Conservation (phyloP, 805 yeast genomes). For the Candida hungchunana region DNA sequence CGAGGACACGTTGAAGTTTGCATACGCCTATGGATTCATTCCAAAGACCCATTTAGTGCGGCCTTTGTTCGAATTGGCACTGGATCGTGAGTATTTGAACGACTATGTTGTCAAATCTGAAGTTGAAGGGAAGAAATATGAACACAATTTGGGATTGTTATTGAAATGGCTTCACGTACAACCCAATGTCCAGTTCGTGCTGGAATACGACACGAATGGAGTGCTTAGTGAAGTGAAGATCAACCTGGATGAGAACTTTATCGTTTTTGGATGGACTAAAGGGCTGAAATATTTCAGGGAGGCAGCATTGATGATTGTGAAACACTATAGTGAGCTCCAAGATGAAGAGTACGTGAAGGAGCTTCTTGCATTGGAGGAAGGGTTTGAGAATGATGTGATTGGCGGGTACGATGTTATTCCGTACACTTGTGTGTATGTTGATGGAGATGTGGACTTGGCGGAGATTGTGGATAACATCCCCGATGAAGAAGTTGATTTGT, state of each 20-base stretch:
- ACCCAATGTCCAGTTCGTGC: slow-evolving; percentile 37
- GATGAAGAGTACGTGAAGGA: slow-evolving; percentile 13
- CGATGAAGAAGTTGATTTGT: slow-evolving; percentile 19
- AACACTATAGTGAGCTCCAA: slow-evolving; percentile 8
- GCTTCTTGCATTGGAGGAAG: slow-evolving; percentile 18
- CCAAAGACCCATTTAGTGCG: slow-evolving; percentile 28
- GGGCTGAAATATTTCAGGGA: slow-evolving; percentile 19
- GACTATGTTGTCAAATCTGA: slow-evolving; percentile 8
- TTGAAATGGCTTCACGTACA: slow-evolving; percentile 35
- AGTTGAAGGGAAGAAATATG: slow-evolving; percentile 7
- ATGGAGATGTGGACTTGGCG: slow-evolving; percentile 13
- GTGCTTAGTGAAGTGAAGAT: slow-evolving; percentile 21
- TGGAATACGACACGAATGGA: slow-evolving; percentile 21
- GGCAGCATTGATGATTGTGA: slow-evolving; percentile 19
- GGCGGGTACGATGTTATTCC: slow-evolving; percentile 21
- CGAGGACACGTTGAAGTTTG: slow-evolving; percentile 39
- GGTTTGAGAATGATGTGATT: slow-evolving; percentile 20
- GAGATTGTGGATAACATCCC: slow-evolving; percentile 13
- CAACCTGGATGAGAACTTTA: slow-evolving; percentile 30
- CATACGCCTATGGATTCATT: slow-evolving; percentile 42
- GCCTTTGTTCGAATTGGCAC: slow-evolving; percentile 32
- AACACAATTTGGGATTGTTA: slow-evolving; percentile 24
- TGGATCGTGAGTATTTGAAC: slow-evolving; percentile 24
- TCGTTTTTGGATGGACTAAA: slow-evolving; percentile 30
- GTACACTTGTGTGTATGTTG: slow-evolving; percentile 13